phyloP scores from a whole-genome alignment of 163 green algal genomes.

The Chlamydomonas reinhardtii region DNA sequence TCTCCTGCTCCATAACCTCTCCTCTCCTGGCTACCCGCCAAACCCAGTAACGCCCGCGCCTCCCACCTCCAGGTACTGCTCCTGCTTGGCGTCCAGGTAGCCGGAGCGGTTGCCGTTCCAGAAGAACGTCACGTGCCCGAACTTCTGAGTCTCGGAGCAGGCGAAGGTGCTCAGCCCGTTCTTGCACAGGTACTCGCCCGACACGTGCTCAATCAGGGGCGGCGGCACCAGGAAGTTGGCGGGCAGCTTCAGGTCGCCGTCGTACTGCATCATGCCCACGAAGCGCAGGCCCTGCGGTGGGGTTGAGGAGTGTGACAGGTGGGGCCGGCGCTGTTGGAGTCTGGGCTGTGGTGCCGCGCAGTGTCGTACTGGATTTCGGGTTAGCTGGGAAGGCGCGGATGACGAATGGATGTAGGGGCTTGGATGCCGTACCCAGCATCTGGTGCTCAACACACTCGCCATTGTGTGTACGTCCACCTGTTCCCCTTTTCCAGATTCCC shows the following conservation, averaged over 20 bases:
- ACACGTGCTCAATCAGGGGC: constrained; percentile 83
- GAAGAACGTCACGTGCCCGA: constrained; percentile 97
- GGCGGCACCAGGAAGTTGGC: constrained; percentile 93
- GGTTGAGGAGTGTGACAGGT: not conserved
- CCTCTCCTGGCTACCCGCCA: not conserved
- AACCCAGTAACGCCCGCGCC: not conserved
- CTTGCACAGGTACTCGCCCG: constrained; percentile 86
- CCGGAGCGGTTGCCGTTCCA: constrained; percentile 98
- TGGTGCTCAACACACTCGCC: no score
- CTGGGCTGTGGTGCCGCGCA: no score
- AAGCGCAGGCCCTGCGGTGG: constrained; percentile 69
- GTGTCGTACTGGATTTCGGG: no score
- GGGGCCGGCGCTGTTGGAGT: no score
- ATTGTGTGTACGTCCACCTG: no score
- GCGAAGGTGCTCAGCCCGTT: constrained; percentile 90
- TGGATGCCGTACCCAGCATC: no score
- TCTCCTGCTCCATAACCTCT: not conserved
- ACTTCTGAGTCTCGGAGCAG: constrained; percentile 95
- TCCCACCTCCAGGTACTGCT: constrained; percentile 93
- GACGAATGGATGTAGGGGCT: no score
- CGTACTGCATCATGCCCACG: constrained; percentile 97
- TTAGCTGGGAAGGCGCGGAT: no score
- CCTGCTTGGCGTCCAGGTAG: constrained; percentile 92
- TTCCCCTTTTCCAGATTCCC: no score
- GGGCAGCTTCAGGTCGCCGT: constrained; percentile 96